These are phyloP conservation scores for Phlegmacium glaucopus DNA, from an alignment of 768 basidiomycete species.

Conservation along the genomic window DNA sequence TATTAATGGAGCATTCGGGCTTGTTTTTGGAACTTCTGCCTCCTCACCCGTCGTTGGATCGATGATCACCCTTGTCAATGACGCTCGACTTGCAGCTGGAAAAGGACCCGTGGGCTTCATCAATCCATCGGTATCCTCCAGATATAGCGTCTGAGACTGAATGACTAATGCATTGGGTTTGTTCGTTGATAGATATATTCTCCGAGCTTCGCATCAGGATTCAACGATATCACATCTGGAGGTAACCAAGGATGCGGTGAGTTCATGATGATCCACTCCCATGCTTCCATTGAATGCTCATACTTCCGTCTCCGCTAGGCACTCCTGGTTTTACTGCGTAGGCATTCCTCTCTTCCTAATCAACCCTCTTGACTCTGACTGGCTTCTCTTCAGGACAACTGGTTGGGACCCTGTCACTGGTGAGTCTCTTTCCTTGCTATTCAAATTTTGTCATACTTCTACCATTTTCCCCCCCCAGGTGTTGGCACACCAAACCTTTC, in stretches of 20 bases:
- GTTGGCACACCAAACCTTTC: constrained; percentile 35
- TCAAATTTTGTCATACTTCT: background rate
- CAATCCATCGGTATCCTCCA: constrained; percentile 35
- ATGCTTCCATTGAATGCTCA: background rate
- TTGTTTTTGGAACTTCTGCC: constrained; percentile 48
- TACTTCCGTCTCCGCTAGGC: constrained; percentile 12
- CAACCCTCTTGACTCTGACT: background rate
- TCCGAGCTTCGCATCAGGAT: constrained; percentile 24
- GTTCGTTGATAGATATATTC: constrained; percentile 32
- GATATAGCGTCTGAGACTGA: background rate
- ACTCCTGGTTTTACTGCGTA: constrained; percentile 35
- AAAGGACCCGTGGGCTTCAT: constrained; percentile 48
- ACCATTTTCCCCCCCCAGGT: constrained; percentile 14
- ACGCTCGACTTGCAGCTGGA: too few relatives aligned
- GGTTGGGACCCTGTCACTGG: constrained; percentile 44
- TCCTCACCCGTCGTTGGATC: constrained; percentile 47
- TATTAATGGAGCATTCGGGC: constrained; percentile 37
- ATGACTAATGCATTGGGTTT: background rate
- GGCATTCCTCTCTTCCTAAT: constrained; percentile 1
- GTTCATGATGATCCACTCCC: constrained; percentile 4
- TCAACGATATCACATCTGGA: constrained; percentile 40
- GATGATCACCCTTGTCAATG: constrained; percentile 45
- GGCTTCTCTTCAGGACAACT: constrained; percentile 20
- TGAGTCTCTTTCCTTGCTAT: constrained; percentile 6
- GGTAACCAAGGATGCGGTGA: constrained; percentile 38